Conservation (phyloP, 768 basidiomycete genomes). For the Mycena floridula region DNA sequence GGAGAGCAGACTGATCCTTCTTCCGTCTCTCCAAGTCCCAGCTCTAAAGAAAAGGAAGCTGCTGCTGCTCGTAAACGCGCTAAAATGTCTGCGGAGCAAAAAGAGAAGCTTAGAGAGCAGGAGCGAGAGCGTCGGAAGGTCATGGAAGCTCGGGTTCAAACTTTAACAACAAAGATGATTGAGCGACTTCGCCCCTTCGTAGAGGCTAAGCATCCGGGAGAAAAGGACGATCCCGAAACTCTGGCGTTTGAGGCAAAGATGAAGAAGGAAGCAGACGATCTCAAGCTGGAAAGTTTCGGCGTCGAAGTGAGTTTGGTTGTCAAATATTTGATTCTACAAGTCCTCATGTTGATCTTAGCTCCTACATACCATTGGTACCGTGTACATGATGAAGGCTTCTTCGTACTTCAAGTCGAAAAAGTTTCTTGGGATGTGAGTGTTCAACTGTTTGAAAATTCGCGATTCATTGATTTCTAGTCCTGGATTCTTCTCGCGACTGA, state of each 20-base stretch:
- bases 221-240: slow-evolving; percentile 79
- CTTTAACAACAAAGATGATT: slow-evolving; percentile 70
- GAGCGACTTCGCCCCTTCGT: slow-evolving; percentile 88
- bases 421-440: slow-evolving; percentile 80
- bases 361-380: slow-evolving; percentile 82
- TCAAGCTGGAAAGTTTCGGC: slow-evolving; percentile 97
- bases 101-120: slow-evolving; percentile 65
- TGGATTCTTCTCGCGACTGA: slow-evolving; percentile 89
- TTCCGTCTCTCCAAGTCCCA: slow-evolving; percentile 11
- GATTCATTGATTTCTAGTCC: slow-evolving; percentile 35
- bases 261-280: slow-evolving; percentile 81
- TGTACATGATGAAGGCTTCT: slow-evolving; percentile 91
- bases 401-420: slow-evolving; percentile 88
- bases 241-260: slow-evolving; percentile 71
- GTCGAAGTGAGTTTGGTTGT: slow-evolving; percentile 61
- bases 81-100: slow-evolving; percentile 78
- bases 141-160: slow-evolving; percentile 71
- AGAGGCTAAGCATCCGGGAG: slow-evolving; percentile 80
- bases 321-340: neutral
- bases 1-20: slow-evolving; percentile 6
- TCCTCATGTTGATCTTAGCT: slow-evolving; percentile 38
- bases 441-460: neutral
- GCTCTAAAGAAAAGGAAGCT: slow-evolving; percentile 28
- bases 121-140: slow-evolving; percentile 77
- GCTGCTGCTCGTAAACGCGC: slow-evolving; percentile 35